These are phyloP conservation scores for Hypericum androsaemum DNA, from an alignment of 345 rosid genomes.

Conservation along the genomic window DNA sequence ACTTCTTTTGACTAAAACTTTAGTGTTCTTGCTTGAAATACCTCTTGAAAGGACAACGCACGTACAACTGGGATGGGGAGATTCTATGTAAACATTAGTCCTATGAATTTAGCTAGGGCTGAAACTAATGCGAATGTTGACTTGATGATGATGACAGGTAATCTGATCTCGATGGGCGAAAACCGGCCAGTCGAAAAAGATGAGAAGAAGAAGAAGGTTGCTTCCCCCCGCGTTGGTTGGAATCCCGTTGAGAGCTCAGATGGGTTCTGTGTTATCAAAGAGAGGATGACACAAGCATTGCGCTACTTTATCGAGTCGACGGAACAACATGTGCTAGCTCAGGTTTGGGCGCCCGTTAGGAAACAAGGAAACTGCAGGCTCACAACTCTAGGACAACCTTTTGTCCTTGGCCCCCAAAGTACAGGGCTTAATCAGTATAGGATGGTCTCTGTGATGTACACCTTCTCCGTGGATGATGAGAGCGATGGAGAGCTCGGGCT, in stretches of 20 bases:
- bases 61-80: no score
- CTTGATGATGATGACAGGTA: slow-evolving; percentile 30
- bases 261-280: slow-evolving; percentile 52
- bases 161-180: slow-evolving; percentile 33
- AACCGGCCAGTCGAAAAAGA: slow-evolving; percentile 22
- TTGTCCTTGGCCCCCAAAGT: slow-evolving; percentile 63
- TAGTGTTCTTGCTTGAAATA: no score
- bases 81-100: no score
- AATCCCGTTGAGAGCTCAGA: slow-evolving; percentile 55
- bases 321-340: slow-evolving; percentile 76
- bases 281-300: slow-evolving; percentile 81
- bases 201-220: slow-evolving; percentile 21
- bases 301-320: slow-evolving; percentile 71
- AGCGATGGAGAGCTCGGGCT: slow-evolving; percentile 68
- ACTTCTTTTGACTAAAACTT: no score
- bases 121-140: not conserved
- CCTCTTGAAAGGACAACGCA: no score
- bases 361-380: slow-evolving; percentile 46
- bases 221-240: slow-evolving; percentile 42
- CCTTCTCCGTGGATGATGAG: slow-evolving; percentile 71
- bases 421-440: slow-evolving; percentile 75
- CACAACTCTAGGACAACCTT: slow-evolving; percentile 88
- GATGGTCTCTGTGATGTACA: slow-evolving; percentile 66
- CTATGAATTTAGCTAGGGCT: no score
- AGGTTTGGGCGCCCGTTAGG: slow-evolving; percentile 87